Evolutionary conservation across 345 rosid species (phyloP).

Genomic region (Mallotus nudiflorus): DNA sequence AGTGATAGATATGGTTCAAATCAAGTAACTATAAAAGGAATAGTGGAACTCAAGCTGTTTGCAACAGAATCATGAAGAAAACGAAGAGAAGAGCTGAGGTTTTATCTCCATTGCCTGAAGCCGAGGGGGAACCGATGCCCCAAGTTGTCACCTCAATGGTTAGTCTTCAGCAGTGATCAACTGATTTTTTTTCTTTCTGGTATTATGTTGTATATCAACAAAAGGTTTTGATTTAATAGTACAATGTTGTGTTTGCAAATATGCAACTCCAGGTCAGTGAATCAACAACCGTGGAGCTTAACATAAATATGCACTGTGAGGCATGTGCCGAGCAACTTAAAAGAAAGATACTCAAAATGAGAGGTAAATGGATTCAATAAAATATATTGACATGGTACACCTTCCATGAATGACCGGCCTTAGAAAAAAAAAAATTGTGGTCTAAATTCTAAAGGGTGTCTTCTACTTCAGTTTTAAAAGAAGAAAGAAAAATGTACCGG

Average conservation of each 20-base stretch:
- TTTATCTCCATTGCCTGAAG: constrained; percentile 70
- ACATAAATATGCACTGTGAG: constrained; percentile 88
- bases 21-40: constrained; percentile 79
- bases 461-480: not conserved
- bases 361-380: constrained; percentile 44
- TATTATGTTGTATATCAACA: no score
- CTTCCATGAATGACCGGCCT: no score
- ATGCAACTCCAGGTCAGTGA: constrained; percentile 51
- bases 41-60: constrained; percentile 73
- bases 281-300: constrained; percentile 68
- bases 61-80: constrained; percentile 70
- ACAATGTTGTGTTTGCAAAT: no score
- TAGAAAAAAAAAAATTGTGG: no score
- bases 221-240: no score
- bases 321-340: constrained; percentile 93
- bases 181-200: not conserved
- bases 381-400: no score
- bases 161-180: not conserved
- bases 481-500: no score
- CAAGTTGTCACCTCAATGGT: constrained; percentile 67
- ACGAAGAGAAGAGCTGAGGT: constrained; percentile 77
- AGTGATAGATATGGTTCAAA: constrained; percentile 60
- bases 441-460: no score
- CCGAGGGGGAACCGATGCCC: constrained; percentile 75
- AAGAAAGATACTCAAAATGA: constrained; percentile 88